Evolutionary conservation across 2,329 filamentous ascomycete genomes (phyloP).

Genomic region (Myriosclerotinia duriaeana): DNA sequence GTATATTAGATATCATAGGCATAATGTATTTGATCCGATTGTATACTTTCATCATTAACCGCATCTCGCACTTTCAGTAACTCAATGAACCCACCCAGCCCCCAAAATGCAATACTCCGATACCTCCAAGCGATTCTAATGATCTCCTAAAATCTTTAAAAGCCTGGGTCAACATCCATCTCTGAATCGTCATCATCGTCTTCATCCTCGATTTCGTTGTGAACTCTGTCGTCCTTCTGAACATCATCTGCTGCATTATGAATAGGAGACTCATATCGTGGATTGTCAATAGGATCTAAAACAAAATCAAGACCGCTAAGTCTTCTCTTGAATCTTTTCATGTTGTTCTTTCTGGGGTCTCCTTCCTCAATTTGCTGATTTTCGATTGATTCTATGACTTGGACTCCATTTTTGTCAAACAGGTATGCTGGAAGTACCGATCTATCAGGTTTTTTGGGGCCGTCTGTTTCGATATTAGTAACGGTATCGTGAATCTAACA

Average conservation of each 20-base stretch:
- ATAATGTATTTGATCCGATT: neutral
- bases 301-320: constrained; percentile 24
- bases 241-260: neutral
- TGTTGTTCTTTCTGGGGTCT: constrained; percentile 32
- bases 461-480: constrained; percentile 26
- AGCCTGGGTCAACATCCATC: neutral
- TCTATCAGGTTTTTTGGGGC: constrained; percentile 11
- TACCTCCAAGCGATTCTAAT: neutral
- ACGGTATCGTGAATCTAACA: neutral
- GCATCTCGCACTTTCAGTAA: neutral
- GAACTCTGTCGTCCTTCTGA: neutral
- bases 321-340: constrained; percentile 29
- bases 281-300: constrained; percentile 18
- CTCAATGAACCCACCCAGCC: neutral
- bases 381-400: constrained; percentile 59
- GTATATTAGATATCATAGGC: neutral
- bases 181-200: neutral
- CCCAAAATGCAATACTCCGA: neutral
- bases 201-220: neutral
- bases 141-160: neutral
- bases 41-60: neutral
- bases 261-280: constrained; percentile 12
- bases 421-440: constrained; percentile 41
- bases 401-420: constrained; percentile 52
- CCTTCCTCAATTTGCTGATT: constrained; percentile 52